phyloP scores from a whole-genome alignment of 495 filamentous ascomycete species.

The Tuber calosporum region DNA sequence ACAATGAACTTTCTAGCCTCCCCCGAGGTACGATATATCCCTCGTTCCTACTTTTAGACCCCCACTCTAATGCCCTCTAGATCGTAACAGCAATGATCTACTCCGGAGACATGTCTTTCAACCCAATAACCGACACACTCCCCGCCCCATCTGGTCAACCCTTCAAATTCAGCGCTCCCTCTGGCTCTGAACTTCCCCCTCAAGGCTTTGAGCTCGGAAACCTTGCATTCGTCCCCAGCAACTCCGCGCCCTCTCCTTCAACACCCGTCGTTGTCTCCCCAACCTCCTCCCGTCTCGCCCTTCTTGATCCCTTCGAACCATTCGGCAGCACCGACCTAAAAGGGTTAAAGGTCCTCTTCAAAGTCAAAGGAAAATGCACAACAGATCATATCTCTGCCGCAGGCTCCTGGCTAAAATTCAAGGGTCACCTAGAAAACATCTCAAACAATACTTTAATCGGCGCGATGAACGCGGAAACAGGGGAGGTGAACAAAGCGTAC shows the following conservation, averaged over 20 bases:
- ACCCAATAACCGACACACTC: constrained; percentile 82
- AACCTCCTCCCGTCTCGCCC: constrained; percentile 75
- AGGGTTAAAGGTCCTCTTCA: constrained; percentile 74
- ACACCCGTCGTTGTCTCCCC: constrained; percentile 69
- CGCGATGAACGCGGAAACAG: constrained; percentile 82
- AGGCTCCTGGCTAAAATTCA: constrained; percentile 97
- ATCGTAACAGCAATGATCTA: constrained; percentile 94
- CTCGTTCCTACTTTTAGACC: not conserved
- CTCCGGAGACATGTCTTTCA: constrained; percentile 87
- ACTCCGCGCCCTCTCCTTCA: constrained; percentile 58
- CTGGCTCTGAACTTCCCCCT: constrained; percentile 66
- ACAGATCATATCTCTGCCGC: constrained; percentile 98
- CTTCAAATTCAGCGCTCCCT: constrained; percentile 81
- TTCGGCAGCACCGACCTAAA: constrained; percentile 72
- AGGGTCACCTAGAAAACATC: constrained; percentile 97
- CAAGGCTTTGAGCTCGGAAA: constrained; percentile 75
- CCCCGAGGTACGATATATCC: constrained; percentile 52
- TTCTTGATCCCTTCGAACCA: constrained; percentile 81
- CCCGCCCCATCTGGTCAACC: constrained; percentile 69
- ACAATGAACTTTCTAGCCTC: constrained; percentile 99
- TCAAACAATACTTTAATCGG: constrained; percentile 92
- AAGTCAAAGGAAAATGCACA: constrained; percentile 93
- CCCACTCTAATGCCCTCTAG: constrained; percentile 11
- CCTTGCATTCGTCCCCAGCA: constrained; percentile 63
- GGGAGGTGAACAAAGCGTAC: constrained; percentile 84